Conservation (phyloP, 345 rosid species). For the Limnanthes douglasii region DNA sequence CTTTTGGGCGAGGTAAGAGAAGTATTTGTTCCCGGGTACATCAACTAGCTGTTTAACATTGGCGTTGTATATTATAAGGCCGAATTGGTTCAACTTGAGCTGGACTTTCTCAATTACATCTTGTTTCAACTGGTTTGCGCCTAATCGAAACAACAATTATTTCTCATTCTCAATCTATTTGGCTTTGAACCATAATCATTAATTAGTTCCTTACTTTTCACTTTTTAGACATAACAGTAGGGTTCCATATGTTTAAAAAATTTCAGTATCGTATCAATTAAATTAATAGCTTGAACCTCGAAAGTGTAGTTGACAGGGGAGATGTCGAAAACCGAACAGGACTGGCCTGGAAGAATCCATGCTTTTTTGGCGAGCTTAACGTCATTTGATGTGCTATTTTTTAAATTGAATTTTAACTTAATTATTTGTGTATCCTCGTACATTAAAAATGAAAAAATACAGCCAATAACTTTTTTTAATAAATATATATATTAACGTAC, state of each 20-base stretch:
- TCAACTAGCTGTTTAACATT: conserved; percentile 45
- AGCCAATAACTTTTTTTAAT: no score
- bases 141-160: no score
- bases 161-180: no score
- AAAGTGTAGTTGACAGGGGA: conserved; percentile 38
- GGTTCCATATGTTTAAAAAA: conserved; percentile 27
- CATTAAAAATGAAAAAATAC: no score
- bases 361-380: conserved; percentile 26
- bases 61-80: conserved; percentile 29
- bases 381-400: no score
- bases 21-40: conserved; percentile 38
- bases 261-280: conserved; percentile 23
- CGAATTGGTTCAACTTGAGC: conserved; percentile 33
- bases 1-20: conserved; percentile 39
- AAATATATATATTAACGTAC: no score
- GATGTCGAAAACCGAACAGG: conserved; percentile 17
- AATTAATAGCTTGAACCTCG: conserved; percentile 45
- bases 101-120: conserved; percentile 40
- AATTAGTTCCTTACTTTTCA: no score
- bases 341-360: conserved; percentile 26
- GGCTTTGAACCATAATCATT: no score
- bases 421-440: no score
- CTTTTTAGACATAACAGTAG: no score
- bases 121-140: conserved; percentile 26
- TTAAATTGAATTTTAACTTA: no score